Conservation (phyloP, 106 monocot genomes). For the Apostasia ramifera region DNA sequence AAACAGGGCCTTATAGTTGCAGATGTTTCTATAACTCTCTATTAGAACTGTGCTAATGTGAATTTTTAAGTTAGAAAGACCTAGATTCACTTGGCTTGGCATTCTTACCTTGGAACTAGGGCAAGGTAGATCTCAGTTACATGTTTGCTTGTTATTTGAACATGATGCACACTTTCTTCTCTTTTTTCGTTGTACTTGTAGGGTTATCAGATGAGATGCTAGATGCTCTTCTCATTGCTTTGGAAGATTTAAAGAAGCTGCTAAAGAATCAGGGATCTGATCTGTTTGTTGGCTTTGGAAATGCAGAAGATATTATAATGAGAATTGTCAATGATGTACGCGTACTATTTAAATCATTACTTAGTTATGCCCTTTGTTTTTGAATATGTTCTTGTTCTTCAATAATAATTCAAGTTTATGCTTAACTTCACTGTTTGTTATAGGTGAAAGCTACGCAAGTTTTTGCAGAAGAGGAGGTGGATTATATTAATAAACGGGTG, state of each 20-base stretch:
- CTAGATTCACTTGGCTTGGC: no score
- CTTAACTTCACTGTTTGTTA: constrained; percentile 8
- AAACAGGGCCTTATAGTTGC: no score
- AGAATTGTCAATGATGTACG: constrained; percentile 76
- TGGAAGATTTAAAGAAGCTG: constrained; percentile 51
- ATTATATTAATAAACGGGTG: constrained; percentile 40
- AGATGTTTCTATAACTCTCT: no score
- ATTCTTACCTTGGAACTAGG: no score
- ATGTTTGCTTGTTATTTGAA: no score
- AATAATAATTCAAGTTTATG: constrained; percentile 1
- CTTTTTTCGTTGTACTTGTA: constrained; percentile 7
- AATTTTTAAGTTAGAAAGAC: no score
- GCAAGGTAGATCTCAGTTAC: no score
- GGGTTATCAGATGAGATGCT: constrained; percentile 77
- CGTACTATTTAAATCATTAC: constrained; percentile 18
- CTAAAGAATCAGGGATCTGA: constrained; percentile 77
- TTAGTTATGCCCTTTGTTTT: constrained; percentile 5
- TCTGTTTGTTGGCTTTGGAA: constrained; percentile 68
- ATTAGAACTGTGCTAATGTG: no score
- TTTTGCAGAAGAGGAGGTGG: constrained; percentile 90
- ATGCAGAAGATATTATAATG: constrained; percentile 55
- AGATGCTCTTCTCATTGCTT: constrained; percentile 60
- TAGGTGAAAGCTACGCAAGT: constrained; percentile 78
- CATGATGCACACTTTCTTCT: no score
- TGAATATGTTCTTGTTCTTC: not conserved